These are phyloP conservation scores for Nicotiana undulata DNA, from an alignment of 257 asterid species.

Conservation along the genomic window DNA sequence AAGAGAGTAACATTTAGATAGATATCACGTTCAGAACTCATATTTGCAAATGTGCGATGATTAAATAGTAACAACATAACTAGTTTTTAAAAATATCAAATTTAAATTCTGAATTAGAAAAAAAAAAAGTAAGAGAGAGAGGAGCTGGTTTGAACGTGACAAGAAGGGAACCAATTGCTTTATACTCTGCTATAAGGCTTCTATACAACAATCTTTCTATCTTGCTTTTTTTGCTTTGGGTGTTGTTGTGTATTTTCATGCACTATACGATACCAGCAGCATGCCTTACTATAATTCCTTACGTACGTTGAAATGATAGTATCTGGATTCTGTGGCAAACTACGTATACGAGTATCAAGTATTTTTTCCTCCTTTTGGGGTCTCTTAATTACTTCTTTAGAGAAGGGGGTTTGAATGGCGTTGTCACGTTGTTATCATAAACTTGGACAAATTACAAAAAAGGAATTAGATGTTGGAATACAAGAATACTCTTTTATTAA, in stretches of 20 bases:
- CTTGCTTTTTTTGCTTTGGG: constrained; percentile 16
- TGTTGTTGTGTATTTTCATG: constrained; percentile 40
- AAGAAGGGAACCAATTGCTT: constrained; percentile 42
- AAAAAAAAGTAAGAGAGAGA: background rate
- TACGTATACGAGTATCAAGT: background rate
- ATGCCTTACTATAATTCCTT: constrained; percentile 20
- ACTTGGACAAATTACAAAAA: background rate
- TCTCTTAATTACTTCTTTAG: background rate
- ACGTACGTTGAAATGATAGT: constrained; percentile 10
- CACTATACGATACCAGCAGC: constrained; percentile 11
- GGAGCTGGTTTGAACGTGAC: constrained; percentile 35
- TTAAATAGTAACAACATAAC: background rate
- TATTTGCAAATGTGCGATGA: background rate
- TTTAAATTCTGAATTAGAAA: background rate
- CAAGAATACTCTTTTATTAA: background rate
- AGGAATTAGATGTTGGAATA: background rate
- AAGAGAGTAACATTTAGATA: background rate
- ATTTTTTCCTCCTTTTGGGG: background rate
- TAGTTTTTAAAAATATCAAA: background rate
- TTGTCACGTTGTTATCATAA: background rate
- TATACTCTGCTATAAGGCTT: constrained; percentile 17
- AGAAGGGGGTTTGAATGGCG: background rate
- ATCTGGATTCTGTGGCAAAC: constrained; percentile 12
- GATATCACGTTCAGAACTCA: background rate
- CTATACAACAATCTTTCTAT: background rate